phyloP scores from a whole-genome alignment of 164 flowering plant species.

The Tetrastigma voinierianum region DNA sequence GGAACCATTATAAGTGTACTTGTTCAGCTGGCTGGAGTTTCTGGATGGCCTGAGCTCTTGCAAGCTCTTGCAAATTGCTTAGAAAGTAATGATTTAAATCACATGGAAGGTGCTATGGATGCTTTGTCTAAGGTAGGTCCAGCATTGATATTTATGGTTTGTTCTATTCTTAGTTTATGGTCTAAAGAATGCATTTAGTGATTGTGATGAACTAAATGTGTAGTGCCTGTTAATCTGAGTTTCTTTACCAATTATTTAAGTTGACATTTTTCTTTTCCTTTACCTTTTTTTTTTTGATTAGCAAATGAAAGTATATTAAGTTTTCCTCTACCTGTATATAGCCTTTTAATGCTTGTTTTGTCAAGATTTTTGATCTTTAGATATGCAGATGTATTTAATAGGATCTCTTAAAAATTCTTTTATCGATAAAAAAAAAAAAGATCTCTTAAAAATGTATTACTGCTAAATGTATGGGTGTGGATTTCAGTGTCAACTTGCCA shows the following conservation, averaged over 20 bases:
- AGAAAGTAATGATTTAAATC: slow-evolving; percentile 84
- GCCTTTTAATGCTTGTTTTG: neutral
- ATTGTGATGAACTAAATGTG: neutral
- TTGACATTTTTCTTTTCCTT: neutral
- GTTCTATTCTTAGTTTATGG: neutral
- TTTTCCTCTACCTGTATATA: neutral
- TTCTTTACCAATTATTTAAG: too few relatives aligned
- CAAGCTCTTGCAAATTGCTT: slow-evolving; percentile 79
- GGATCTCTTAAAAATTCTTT: neutral
- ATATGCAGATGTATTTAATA: neutral
- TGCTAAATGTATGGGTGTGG: neutral
- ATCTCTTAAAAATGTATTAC: neutral
- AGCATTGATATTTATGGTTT: neutral
- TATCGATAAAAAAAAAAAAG: too few relatives aligned
- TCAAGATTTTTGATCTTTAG: neutral
- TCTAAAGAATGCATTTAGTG: neutral
- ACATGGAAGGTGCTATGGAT: slow-evolving; percentile 99
- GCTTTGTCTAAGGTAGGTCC: slow-evolving; percentile 86
- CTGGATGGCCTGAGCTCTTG: slow-evolving; percentile 90
- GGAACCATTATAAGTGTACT: slow-evolving; percentile 87
- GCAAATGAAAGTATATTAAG: too few relatives aligned
- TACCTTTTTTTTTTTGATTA: too few relatives aligned
- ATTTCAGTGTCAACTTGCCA: slow-evolving; percentile 1
- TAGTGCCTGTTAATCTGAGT: too few relatives aligned
- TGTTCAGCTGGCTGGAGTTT: slow-evolving; percentile 70